phyloP scores from a whole-genome alignment of 2,329 filamentous ascomycete genomes.

The Penicillium oxalicum region DNA sequence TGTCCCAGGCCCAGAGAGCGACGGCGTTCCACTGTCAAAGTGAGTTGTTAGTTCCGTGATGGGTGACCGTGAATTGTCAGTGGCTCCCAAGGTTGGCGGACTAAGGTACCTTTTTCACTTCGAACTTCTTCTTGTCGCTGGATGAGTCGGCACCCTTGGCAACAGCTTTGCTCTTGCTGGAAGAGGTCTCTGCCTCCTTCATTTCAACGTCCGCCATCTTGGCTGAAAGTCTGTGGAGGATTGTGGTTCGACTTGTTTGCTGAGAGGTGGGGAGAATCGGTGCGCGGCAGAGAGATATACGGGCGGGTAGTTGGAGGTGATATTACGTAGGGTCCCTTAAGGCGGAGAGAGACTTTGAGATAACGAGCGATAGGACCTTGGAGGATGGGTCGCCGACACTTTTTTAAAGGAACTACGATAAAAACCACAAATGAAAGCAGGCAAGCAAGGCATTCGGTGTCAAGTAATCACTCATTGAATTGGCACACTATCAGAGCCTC shows the following conservation, averaged over 20 bases:
- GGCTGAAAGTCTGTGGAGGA: conserved; percentile 5
- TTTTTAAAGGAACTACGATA: not conserved
- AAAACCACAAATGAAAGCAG: no score
- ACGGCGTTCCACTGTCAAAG: conserved; percentile 85
- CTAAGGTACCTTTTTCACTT: conserved; percentile 87
- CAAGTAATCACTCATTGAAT: no score
- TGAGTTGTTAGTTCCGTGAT: conserved; percentile 8
- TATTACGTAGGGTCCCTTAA: not conserved
- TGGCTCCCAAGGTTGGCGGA: conserved; percentile 5
- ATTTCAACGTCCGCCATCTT: conserved; percentile 94
- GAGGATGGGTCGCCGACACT: no score
- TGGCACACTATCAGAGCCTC: not conserved
- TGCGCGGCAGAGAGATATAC: not conserved
- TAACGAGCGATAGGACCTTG: not conserved
- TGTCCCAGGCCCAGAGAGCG: conserved; percentile 98
- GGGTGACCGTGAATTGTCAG: not conserved
- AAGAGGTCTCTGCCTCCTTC: conserved; percentile 65
- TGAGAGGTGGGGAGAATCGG: conserved; percentile 5
- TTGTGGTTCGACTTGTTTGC: conserved; percentile 6
- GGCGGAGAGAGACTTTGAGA: not conserved
- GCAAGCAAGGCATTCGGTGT: no score
- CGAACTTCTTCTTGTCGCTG: conserved; percentile 85
- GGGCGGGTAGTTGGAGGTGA: not conserved
- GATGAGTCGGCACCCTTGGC: conserved; percentile 49
- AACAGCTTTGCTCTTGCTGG: conserved; percentile 49